Evolutionary conservation across 169 alveolate species (phyloP).

Genomic region (Plasmodium vivax): DNA sequence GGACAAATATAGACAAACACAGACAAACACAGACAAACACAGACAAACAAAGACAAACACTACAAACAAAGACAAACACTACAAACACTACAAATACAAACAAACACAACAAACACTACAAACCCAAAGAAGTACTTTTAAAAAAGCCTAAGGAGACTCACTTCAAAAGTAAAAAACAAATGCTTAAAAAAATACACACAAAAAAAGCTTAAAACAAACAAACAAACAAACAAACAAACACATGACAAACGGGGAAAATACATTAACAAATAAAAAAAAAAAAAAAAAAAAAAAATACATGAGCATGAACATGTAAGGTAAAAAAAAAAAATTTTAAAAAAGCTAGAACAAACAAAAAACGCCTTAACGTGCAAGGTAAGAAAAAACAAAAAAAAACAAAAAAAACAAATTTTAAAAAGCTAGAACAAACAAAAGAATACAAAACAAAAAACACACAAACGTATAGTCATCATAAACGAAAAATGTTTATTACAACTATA

Average conservation of each 20-base stretch:
- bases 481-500: neutral
- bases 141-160: neutral
- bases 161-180: neutral
- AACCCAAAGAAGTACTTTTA: neutral
- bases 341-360: neutral
- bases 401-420: neutral
- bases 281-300: neutral
- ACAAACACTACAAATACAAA: neutral
- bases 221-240: neutral
- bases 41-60: neutral
- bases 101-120: neutral
- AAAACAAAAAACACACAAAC: neutral
- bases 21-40: neutral
- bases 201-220: neutral
- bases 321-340: neutral
- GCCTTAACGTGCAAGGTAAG: too few relatives aligned
- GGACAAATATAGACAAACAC: neutral
- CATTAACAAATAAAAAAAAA: neutral
- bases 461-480: neutral
- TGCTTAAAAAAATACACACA: neutral
- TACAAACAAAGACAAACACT: neutral
- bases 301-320: neutral
- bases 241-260: neutral
- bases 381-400: neutral
- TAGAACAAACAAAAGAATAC: neutral